Percentiles rank a stretch among this genome's conserved stretches.
Evolutionary conservation across 2,329 filamentous ascomycete species (phyloP).

Genomic region (Didymella glomerata): DNA sequence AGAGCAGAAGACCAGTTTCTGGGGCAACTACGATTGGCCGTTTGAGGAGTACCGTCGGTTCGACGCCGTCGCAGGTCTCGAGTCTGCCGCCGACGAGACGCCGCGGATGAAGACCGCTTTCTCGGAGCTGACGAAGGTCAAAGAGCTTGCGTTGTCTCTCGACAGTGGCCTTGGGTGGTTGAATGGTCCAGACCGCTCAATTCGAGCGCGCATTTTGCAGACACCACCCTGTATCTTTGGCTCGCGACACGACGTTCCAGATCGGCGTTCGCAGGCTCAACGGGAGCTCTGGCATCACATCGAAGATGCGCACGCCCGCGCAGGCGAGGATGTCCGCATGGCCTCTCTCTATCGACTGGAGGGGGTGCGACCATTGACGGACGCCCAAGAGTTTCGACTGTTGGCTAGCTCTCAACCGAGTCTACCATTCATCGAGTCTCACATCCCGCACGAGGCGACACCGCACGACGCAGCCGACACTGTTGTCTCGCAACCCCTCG

Average conservation of each 20-base stretch:
- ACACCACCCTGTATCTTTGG: conserved; percentile 59
- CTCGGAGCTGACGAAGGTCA: conserved; percentile 62
- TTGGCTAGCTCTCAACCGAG: conserved; percentile 31
- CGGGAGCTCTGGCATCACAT: conserved; percentile 49
- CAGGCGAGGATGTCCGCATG: conserved; percentile 36
- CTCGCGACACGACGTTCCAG: conserved; percentile 46
- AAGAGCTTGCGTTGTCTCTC: conserved; percentile 72
- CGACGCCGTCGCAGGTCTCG: conserved; percentile 66
- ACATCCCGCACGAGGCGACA: conserved; percentile 39
- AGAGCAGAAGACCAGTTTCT: conserved; percentile 65
- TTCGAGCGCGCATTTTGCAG: conserved; percentile 58
- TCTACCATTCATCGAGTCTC: conserved; percentile 44
- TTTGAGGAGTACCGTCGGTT: conserved; percentile 67
- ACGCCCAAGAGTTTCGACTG: conserved; percentile 25
- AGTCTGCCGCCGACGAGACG: conserved; percentile 70
- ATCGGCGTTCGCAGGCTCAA: conserved; percentile 50
- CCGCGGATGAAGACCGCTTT: conserved; percentile 69
- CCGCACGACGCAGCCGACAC: conserved; percentile 31
- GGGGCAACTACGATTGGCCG: conserved; percentile 73
- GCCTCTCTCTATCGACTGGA: conserved; percentile 44
- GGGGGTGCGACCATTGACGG: conserved; percentile 24
- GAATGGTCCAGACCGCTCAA: conserved; percentile 66
- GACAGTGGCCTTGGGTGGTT: conserved; percentile 75
- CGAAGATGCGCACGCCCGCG: conserved; percentile 29
- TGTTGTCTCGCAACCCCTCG: conserved; percentile 28